These are phyloP conservation scores for Amanita brunnescens DNA, from an alignment of 768 basidiomycete genomes.

Conservation along the genomic window DNA sequence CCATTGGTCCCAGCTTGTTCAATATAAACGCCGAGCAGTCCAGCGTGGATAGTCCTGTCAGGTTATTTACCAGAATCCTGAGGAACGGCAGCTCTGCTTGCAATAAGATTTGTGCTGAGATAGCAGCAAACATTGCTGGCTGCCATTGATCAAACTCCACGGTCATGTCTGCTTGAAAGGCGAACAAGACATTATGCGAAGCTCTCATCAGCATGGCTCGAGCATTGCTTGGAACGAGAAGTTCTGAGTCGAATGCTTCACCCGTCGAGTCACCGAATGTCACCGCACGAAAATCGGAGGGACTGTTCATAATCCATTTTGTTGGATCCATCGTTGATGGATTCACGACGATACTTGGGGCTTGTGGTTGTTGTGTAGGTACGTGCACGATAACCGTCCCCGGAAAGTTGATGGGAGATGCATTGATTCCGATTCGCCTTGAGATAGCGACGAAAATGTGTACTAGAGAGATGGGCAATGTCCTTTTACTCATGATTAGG, in stretches of 20 bases:
- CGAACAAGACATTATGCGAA: conserved; percentile 16
- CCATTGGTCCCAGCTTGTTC: conserved; percentile 26
- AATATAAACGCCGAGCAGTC: conserved; percentile 35
- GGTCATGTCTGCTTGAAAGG: conserved; percentile 13
- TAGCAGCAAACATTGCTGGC: conserved; percentile 24
- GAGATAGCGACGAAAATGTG: conserved; percentile 50
- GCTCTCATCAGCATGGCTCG: conserved; percentile 14
- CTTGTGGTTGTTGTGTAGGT: conserved; percentile 22
- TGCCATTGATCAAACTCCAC: conserved; percentile 18
- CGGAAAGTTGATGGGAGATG: conserved; percentile 50
- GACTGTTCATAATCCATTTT: conserved; percentile 22
- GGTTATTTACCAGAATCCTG: conserved; percentile 9
- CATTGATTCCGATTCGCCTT: conserved; percentile 40
- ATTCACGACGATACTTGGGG: conserved; percentile 42
- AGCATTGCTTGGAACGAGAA: conserved; percentile 10
- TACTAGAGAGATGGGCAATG: conserved; percentile 53
- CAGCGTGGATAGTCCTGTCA: conserved; percentile 27
- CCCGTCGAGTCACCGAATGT: conserved; percentile 1
- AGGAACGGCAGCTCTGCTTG: conserved; percentile 23
- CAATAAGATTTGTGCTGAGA: conserved; percentile 29
- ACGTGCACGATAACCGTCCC: conserved; percentile 46
- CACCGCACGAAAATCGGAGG: conserved; percentile 6
- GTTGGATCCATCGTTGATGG: conserved; percentile 22
- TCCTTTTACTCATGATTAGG: conserved; percentile 36
- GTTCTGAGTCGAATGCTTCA: conserved; percentile 2